Conservation (phyloP, 1,139 yeast species). For the Magnusiomyces tetraspermus region DNA sequence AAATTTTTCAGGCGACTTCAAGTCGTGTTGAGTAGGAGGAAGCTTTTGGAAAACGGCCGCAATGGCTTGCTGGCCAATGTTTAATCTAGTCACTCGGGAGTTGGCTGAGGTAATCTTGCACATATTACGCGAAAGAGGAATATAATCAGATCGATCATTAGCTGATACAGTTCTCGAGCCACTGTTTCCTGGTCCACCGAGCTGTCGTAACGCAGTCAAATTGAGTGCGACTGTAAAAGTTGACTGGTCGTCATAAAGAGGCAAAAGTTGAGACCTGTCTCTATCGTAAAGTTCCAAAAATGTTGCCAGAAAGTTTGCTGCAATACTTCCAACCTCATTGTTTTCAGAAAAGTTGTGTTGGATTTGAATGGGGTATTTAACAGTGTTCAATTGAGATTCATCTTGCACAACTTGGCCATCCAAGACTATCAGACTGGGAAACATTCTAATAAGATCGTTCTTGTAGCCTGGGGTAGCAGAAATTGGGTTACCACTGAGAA, state of each 20-base stretch:
- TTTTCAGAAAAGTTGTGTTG: conserved; percentile 70
- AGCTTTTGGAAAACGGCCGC: conserved; percentile 50
- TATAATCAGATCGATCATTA: conserved; percentile 27
- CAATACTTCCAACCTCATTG: conserved; percentile 56
- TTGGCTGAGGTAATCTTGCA: conserved; percentile 53
- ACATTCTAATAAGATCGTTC: conserved; percentile 54
- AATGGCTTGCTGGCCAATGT: conserved; percentile 65
- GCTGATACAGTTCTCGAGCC: conserved; percentile 7
- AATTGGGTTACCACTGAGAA: conserved; percentile 72
- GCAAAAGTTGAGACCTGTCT: conserved; percentile 58
- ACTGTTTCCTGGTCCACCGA: conserved; percentile 11
- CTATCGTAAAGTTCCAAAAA: conserved; percentile 75
- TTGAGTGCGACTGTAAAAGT: conserved; percentile 66
- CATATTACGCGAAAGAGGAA: conserved; percentile 65
- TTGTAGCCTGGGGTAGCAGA: conserved; percentile 43
- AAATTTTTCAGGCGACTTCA: conserved; percentile 55
- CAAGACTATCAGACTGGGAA: conserved; percentile 69
- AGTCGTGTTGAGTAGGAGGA: conserved; percentile 68
- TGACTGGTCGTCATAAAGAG: conserved; percentile 71
- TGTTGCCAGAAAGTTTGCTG: conserved; percentile 67
- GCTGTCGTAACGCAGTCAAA: conserved; percentile 34
- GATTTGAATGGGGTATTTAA: conserved; percentile 39
- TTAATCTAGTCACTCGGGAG: conserved; percentile 49
- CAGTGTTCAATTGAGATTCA: conserved; percentile 49
- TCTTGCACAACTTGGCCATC: conserved; percentile 75